Conservation (phyloP, 2,329 filamentous ascomycete genomes). For the Aurifilum marmelostoma region DNA sequence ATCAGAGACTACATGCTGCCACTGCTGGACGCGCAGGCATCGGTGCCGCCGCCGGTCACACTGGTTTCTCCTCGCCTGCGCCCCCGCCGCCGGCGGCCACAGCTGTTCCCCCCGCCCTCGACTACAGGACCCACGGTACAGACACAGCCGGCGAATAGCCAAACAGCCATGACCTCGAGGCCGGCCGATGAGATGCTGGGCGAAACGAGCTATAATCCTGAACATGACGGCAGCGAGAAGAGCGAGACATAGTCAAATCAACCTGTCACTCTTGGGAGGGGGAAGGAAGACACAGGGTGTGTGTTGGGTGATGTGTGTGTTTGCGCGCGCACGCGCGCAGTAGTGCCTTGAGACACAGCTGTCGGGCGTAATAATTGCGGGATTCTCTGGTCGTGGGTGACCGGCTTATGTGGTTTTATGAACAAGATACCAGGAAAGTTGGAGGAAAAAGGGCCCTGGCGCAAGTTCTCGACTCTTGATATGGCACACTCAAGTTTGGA, state of each 20-base stretch:
- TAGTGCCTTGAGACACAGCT: not conserved
- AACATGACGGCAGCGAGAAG: slow-evolving; percentile 52
- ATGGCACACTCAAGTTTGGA: not conserved
- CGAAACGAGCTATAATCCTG: slow-evolving; percentile 71
- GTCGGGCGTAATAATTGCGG: not conserved
- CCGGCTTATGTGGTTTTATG: slow-evolving; percentile 5
- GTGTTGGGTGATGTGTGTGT: no score
- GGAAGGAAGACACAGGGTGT: not conserved
- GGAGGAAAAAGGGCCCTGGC: not conserved
- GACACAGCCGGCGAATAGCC: slow-evolving; percentile 58
- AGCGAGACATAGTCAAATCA: slow-evolving; percentile 16
- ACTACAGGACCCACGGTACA: slow-evolving; percentile 59
- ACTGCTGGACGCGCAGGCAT: slow-evolving; percentile 46
- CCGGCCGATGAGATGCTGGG: slow-evolving; percentile 60
- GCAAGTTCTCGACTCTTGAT: not conserved
- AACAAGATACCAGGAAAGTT: slow-evolving; percentile 1
- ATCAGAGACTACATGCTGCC: slow-evolving; percentile 88
- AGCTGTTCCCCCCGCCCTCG: slow-evolving; percentile 41
- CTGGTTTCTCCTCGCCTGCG: slow-evolving; percentile 32
- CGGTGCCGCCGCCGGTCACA: slow-evolving; percentile 5
- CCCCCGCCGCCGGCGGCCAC: slow-evolving; percentile 49
- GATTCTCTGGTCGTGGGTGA: not conserved
- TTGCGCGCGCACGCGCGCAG: no score
- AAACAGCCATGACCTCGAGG: slow-evolving; percentile 61
- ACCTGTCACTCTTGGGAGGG: not conserved